Evolutionary conservation across 2,329 filamentous ascomycete species (phyloP).

Genomic region (Microsporum audouinii): DNA sequence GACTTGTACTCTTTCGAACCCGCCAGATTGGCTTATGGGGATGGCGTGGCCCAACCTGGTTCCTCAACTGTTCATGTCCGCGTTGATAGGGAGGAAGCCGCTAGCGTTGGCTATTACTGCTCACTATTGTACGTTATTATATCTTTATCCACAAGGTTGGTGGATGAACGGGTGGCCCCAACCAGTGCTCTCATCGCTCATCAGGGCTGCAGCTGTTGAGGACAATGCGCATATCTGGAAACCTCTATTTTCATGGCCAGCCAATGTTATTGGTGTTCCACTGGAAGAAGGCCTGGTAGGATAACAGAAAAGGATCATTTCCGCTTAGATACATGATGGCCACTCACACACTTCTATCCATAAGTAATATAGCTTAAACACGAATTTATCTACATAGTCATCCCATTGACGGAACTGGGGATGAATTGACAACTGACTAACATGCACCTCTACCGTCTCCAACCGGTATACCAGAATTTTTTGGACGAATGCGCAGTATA

Average conservation of each 20-base stretch:
- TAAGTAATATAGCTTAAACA: too few species aligned
- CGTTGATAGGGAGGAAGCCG: constrained; percentile 48
- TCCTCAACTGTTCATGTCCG: constrained; percentile 51
- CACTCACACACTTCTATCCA: too few species aligned
- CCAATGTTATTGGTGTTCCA: background rate
- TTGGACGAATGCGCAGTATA: background rate
- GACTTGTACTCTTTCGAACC: constrained; percentile 10
- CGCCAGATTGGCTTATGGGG: constrained; percentile 24
- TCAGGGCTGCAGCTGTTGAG: background rate
- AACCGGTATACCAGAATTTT: background rate
- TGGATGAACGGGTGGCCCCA: constrained; percentile 57
- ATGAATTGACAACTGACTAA: too few species aligned
- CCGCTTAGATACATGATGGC: too few species aligned
- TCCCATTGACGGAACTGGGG: too few species aligned
- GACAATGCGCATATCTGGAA: too few species aligned
- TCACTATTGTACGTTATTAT: constrained; percentile 54
- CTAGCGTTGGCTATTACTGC: constrained; percentile 53
- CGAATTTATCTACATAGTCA: too few species aligned
- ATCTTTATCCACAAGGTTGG: constrained; percentile 50
- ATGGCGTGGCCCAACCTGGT: constrained; percentile 52
- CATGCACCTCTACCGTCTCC: too few species aligned
- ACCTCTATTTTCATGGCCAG: background rate
- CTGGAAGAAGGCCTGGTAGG: background rate
- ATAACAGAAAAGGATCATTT: background rate
- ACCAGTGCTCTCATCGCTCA: constrained; percentile 44